Evolutionary conservation across 331 rosid genomes (phyloP), one percentile per base, ranked within the genome.

Genomic region (Dryas integrifolia): DNA sequence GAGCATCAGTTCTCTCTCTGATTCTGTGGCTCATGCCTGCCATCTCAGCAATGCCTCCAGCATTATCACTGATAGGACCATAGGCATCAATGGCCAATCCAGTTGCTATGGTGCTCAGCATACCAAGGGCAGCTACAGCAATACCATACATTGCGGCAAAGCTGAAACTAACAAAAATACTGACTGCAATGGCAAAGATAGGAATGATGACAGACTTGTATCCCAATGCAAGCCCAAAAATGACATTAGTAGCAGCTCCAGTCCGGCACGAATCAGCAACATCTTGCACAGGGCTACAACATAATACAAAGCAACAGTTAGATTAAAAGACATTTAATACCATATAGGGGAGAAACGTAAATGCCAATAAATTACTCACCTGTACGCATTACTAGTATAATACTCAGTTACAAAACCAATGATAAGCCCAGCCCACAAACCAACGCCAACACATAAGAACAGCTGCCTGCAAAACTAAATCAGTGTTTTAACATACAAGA

Each of bases 1-100:
- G 99, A 46, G 99, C 99, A 85, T 95, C 99, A 2, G 97, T 95
- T 80, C 97, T 84, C 87, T 95, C 99, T 15, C 99, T 83, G 35
- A 89, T 92, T 76, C 90, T 83, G 86, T 92, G 97, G 78, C 96
- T 89, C 99, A 95, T 92, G 57, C 97, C 99, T 1, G 97, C 99
- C 97, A 95, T 95, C 88, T 95, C 97, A 71, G 99, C 99, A 81
- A 95, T 95, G 76, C 97, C 99, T 67, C 99, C 96, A 40, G 96
- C 99, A 69, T 95, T 95, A 87, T 95, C 97, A 82, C 99, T 89
- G 83, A 95, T 95, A 69, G 99, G 97, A 77, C 99, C 99, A 79
- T 92, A 95, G 3, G 97, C 97, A 76, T 95, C 97, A 44, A 95
- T 95, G 72, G 99, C 99, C 86, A 95, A 83, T 63, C 96, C 99